These are phyloP conservation scores for Acacia melanoxylon DNA, from an alignment of 306 rosid genomes.

Conservation along the genomic window DNA sequence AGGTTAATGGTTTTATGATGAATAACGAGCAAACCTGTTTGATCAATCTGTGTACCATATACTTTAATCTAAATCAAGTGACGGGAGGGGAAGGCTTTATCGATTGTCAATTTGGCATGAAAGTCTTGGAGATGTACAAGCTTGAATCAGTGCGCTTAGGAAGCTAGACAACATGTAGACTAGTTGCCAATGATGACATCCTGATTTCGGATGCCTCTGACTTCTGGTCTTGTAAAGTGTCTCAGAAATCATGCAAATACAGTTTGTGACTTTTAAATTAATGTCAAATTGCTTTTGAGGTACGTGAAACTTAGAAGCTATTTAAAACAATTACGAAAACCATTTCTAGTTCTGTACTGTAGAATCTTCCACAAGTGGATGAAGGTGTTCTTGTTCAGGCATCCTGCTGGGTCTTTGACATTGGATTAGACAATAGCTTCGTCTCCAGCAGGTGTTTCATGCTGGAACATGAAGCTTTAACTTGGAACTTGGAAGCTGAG, in stretches of 20 bases:
- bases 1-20: background rate
- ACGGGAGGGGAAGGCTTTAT: conserved; percentile 7
- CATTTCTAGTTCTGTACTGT: background rate
- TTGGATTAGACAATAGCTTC: background rate
- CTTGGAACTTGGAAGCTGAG: background rate
- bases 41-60: background rate
- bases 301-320: background rate
- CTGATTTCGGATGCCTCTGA: conserved; percentile 8
- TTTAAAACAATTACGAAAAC: background rate
- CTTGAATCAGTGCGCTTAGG: conserved; percentile 1
- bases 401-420: background rate
- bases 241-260: background rate
- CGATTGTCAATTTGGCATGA: background rate
- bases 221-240: background rate
- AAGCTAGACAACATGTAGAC: conserved; percentile 17
- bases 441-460: background rate
- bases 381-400: conserved; percentile 6
- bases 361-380: conserved; percentile 4
- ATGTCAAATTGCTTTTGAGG: background rate
- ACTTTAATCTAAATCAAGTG: background rate
- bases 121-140: background rate
- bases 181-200: conserved; percentile 2
- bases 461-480: background rate
- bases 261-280: background rate
- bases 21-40: background rate